These are phyloP conservation scores for Setaria italica DNA, from an alignment of 202 grass and related monocot species.

Conservation along the genomic window DNA sequence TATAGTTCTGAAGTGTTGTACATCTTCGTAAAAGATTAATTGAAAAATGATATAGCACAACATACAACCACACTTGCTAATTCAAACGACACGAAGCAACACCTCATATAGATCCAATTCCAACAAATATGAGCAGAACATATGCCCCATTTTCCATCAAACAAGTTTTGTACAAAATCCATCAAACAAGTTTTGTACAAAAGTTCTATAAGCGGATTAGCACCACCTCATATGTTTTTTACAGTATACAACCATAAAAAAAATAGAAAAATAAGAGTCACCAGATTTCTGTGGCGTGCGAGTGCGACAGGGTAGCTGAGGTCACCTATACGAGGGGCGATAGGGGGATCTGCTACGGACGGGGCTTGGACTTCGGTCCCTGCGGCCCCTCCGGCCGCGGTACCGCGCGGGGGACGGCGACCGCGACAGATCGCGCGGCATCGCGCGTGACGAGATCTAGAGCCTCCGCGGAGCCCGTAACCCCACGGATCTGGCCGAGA, in stretches of 20 bases:
- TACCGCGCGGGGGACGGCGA: slow-evolving; percentile 44
- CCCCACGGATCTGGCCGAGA: neutral
- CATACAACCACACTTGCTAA: neutral
- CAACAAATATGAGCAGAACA: slow-evolving; percentile 9
- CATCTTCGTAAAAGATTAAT: neutral
- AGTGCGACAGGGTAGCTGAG: slow-evolving; percentile 52
- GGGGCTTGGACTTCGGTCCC: slow-evolving; percentile 50
- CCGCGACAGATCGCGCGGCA: slow-evolving; percentile 56
- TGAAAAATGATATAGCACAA: neutral
- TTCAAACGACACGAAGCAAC: slow-evolving; percentile 8
- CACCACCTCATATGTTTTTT: slow-evolving; percentile 1
- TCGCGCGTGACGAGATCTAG: slow-evolving; percentile 9
- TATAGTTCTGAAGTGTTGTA: neutral
- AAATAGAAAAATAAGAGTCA: neutral
- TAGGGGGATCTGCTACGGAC: slow-evolving; percentile 62
- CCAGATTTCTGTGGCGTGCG: slow-evolving; percentile 33
- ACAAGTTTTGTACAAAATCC: too few relatives aligned
- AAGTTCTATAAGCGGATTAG: neutral
- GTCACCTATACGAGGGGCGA: slow-evolving; percentile 67
- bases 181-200: slow-evolving; percentile 36
- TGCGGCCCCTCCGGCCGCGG: slow-evolving; percentile 37
- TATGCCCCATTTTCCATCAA: slow-evolving; percentile 35
- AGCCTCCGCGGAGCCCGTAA: neutral
- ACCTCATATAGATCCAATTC: slow-evolving; percentile 12
- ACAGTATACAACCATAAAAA: neutral